Evolutionary conservation across 176 grass and related monocot species (phyloP), one percentile per base, ranked within the genome.

Genomic region (Tillandsia leiboldiana): DNA sequence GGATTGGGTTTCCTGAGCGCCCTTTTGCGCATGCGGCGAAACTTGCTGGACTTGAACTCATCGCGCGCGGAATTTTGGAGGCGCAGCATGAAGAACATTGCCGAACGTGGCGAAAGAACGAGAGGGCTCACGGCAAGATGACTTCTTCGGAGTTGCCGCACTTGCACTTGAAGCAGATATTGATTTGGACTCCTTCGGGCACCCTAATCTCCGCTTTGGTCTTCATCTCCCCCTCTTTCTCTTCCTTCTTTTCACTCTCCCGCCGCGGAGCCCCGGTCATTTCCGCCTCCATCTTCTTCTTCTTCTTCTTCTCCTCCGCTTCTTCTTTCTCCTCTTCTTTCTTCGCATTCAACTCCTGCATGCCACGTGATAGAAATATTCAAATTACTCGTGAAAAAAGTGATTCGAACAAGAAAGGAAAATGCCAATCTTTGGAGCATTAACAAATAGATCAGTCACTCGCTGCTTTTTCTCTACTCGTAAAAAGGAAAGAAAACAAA

Each of bases 21-120:
- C 89, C 84, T 84, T 78, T 90, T 93, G 28, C 82, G 84, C 90
- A 93, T 93, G 76, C 84, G 82, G 72, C 82, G 8, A 70, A 99
- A 93, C 51, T 88, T 79, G 69, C 84, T 92, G 80, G 85, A 83
- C 24, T 88, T 89, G 80, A 87, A 99, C 74, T 99, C 89, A 70
- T 99, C 88, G 76, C 86, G 79, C 50, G 94, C 87, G 17, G 94
- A 99, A 70, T 80, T 87, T 81, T 87, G 91, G 18, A 99, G 94
- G 56, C 87, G 87, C 78, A 92, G 94, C 84, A 99, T 82, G 65
- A 99, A 83, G 76, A 99, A 42, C 33, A 6, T 42, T 7, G 7
- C 1, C 33, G 33, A 0, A 5, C 33, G 33, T 42, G 33, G 33
- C 33, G 33, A 42, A 42, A 6, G 33, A 42, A 42, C 33, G n/a